These are phyloP conservation scores for Biscutella laevigata DNA, from an alignment of 441 rosid species.

Conservation along the genomic window DNA sequence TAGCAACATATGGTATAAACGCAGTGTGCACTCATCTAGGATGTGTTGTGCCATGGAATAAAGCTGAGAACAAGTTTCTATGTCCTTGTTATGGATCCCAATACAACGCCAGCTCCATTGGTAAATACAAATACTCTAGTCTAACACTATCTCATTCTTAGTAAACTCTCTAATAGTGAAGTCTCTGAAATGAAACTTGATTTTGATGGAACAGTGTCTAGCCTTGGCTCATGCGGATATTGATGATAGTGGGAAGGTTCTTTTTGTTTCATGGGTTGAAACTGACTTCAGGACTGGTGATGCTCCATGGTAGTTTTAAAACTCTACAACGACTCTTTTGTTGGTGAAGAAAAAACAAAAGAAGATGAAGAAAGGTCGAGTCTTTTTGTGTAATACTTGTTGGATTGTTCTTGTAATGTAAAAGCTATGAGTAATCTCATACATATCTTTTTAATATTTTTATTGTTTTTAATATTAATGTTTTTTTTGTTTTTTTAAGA, in stretches of 20 bases:
- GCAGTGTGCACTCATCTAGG: slow-evolving; percentile 97
- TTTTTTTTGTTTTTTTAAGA: too few relatives aligned
- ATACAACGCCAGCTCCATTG: slow-evolving; percentile 93
- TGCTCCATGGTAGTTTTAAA: slow-evolving; percentile 85
- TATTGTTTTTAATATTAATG: too few relatives aligned
- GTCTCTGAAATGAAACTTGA: background rate
- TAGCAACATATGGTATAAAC: slow-evolving; percentile 79
- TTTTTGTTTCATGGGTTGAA: slow-evolving; percentile 84
- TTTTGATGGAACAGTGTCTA: slow-evolving; percentile 46
- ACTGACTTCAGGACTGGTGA: slow-evolving; percentile 97
- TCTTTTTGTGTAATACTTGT: slow-evolving; percentile 10
- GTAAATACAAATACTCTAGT: slow-evolving; percentile 35
- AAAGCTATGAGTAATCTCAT: slow-evolving; percentile 17
- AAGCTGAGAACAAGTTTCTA: slow-evolving; percentile 86
- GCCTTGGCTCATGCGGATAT: slow-evolving; percentile 80
- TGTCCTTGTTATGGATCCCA: slow-evolving; percentile 99
- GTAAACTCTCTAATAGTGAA: background rate
- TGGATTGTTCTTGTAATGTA: slow-evolving; percentile 9
- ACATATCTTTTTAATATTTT: too few relatives aligned
- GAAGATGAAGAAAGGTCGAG: slow-evolving; percentile 1
- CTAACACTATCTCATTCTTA: background rate
- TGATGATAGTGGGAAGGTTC: slow-evolving; percentile 68
- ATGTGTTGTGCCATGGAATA: slow-evolving; percentile 88
- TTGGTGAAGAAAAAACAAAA: background rate
- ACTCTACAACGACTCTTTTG: slow-evolving; percentile 7